Evolutionary conservation across 2,329 filamentous ascomycete genomes (phyloP), one percentile per base, ranked within the genome.

Genomic region (Neofusicoccum kwambonambiense): DNA sequence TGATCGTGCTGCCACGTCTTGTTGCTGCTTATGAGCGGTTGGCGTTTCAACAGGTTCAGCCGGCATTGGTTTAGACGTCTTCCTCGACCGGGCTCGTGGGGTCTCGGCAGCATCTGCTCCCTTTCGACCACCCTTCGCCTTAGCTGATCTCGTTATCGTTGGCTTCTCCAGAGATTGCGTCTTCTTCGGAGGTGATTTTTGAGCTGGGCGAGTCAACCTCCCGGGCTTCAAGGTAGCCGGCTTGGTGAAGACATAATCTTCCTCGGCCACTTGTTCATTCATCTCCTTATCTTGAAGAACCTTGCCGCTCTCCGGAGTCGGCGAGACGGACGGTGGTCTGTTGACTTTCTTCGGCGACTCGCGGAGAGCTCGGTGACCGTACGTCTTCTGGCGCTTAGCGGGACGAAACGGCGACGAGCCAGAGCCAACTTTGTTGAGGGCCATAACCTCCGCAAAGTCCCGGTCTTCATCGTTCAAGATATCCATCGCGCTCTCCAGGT

Each of bases 151-250:
- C 37, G 41, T 27, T 39, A 12, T 41, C 2, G 35, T 69, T 37
- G 72, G 70, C 19, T 71, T 73, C 51, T 68, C 71, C 35, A 67
- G 65, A 19, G 68, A 67, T 13, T 70, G 39, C 8, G 67, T 44
- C 39, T 68, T 54, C 37, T 69, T 71, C 12, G 65, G 54, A 15
- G 67, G 50, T 3, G 34, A 9, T 8, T 62, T 47, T 65, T 68
- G 69, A 1, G 67, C 64, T 4, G 69, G 66, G 12, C 65, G 64
- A 9, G 49, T 66, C 44, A 66, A 65, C 22, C 6, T 44, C 3
- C 50, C 35, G 3, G 69, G 67, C 60, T 75, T 77, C 51, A 74
- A 61, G 1, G 67, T 70, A 7, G 70, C 71, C n/a, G 69, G 67
- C 42, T 61, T 67, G 41, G 66, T 64, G 60, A 67, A 66, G 44